Conservation (phyloP, 176 grass and related monocot species). For the Cymbopogon citratus region DNA sequence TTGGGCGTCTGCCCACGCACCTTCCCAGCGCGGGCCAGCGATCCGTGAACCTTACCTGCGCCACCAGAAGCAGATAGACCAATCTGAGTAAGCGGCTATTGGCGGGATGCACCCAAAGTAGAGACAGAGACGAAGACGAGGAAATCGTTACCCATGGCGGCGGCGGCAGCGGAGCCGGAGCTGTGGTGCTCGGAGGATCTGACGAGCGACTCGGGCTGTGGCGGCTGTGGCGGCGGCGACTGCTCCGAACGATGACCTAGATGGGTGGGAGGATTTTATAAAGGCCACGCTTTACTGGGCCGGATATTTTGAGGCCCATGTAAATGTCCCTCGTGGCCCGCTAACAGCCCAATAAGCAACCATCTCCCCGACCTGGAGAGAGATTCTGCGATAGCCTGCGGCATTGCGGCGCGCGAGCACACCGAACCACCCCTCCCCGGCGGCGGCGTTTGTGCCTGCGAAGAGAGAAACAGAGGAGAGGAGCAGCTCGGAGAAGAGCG, state of each 20-base stretch:
- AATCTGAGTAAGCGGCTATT: not conserved
- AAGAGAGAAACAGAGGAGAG: not conserved
- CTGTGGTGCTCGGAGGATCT: not conserved
- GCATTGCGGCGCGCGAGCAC: conserved; percentile 23
- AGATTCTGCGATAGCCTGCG: not conserved
- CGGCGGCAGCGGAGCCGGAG: not conserved
- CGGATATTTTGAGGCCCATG: not conserved
- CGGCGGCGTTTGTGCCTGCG: not conserved
- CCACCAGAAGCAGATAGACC: not conserved
- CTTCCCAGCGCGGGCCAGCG: conserved; percentile 77
- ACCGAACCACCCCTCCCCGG: not conserved
- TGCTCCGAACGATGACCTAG: not conserved
- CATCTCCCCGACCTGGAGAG: not conserved
- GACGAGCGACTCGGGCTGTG: not conserved
- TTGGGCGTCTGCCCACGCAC: conserved; percentile 84
- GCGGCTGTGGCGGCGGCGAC: not conserved
- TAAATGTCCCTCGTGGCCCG: not conserved
- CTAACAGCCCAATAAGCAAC: not conserved
- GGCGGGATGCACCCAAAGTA: not conserved
- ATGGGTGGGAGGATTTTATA: conserved; percentile 9
- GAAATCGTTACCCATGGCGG: conserved; percentile 52
- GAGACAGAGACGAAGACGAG: not conserved
- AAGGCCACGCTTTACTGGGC: not conserved
- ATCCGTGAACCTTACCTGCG: conserved; percentile 89
- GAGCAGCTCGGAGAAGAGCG: not conserved